Evolutionary conservation across 805 yeast species (phyloP).

Genomic region (Ogataea methylovora): DNA sequence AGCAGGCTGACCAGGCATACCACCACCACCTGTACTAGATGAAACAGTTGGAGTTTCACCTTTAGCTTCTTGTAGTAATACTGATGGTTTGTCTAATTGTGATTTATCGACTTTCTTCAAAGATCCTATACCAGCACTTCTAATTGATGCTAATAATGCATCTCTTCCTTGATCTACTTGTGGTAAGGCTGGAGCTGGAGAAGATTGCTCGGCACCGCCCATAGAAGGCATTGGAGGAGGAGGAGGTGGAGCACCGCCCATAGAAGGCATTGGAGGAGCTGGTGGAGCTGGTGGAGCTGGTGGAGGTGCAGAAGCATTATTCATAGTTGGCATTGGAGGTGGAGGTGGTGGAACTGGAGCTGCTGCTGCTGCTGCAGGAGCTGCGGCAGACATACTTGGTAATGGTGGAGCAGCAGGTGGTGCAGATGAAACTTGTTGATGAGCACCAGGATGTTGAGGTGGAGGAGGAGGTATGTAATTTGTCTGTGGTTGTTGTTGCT

Average conservation of each 20-base stretch:
- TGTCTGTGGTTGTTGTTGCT: constrained; percentile 1
- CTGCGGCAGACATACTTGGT: constrained; percentile 24
- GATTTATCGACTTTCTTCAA: constrained; percentile 77
- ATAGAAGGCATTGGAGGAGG: constrained; percentile 15
- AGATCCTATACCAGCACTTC: constrained; percentile 67
- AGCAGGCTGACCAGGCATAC: constrained; percentile 40
- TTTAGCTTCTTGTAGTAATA: constrained; percentile 58
- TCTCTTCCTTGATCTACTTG: constrained; percentile 57
- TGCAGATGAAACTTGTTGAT: constrained; percentile 10
- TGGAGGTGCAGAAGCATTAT: constrained; percentile 7
- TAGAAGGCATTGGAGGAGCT: constrained; percentile 16
- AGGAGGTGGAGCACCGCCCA: constrained; percentile 21
- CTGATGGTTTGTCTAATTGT: constrained; percentile 75
- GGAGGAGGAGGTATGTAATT: not conserved
- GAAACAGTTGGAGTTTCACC: constrained; percentile 44
- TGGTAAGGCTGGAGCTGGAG: constrained; percentile 18
- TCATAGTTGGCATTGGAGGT: constrained; percentile 31
- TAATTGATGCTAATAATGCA: constrained; percentile 79
- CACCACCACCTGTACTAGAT: constrained; percentile 26
- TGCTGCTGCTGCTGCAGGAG: constrained; percentile 26
- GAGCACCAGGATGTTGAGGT: constrained; percentile 13
- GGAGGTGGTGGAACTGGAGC: constrained; percentile 40
- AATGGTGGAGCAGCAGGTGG: constrained; percentile 12
- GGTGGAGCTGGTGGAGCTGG: constrained; percentile 14
- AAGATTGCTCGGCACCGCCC: constrained; percentile 18